These are phyloP conservation scores for Clonostachys sp. DNA, from an alignment of 2,329 filamentous ascomycete species.

Conservation along the genomic window DNA sequence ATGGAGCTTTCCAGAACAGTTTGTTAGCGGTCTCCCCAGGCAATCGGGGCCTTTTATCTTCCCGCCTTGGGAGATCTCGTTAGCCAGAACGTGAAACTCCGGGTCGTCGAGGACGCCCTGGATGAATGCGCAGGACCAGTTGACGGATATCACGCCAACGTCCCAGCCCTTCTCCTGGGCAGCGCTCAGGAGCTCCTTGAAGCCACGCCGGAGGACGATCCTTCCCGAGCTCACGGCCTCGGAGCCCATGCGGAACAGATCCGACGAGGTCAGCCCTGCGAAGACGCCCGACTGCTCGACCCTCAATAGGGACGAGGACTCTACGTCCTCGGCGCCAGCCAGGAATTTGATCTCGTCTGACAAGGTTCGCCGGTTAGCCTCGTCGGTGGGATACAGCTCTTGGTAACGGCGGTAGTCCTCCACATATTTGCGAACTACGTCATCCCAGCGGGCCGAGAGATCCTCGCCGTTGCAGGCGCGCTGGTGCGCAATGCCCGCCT, in stretches of 20 bases:
- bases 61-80: conserved; percentile 32
- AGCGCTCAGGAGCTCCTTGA: conserved; percentile 21
- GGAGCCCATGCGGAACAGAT: conserved; percentile 29
- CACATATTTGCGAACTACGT: conserved; percentile 38
- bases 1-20: conserved; percentile 39
- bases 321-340: conserved; percentile 33
- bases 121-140: conserved; percentile 45
- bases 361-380: conserved; percentile 22
- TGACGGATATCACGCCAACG: conserved; percentile 43
- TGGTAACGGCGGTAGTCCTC: conserved; percentile 32
- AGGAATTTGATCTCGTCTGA: conserved; percentile 37
- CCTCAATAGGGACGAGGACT: conserved; percentile 38
- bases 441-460: conserved; percentile 34
- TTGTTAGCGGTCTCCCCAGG: conserved; percentile 18
- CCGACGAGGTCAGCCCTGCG: conserved; percentile 21
- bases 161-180: conserved; percentile 23
- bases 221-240: conserved; percentile 23
- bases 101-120: conserved; percentile 30
- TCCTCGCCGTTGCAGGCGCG: conserved; percentile 13
- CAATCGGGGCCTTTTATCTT: conserved; percentile 32
- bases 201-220: conserved; percentile 32
- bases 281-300: conserved; percentile 41
- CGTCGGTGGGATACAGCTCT: conserved; percentile 20
- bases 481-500: conserved; percentile 32
- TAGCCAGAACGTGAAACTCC: conserved; percentile 32